Conservation (phyloP, 257 asterid species). For the Lycium ferocissimum region DNA sequence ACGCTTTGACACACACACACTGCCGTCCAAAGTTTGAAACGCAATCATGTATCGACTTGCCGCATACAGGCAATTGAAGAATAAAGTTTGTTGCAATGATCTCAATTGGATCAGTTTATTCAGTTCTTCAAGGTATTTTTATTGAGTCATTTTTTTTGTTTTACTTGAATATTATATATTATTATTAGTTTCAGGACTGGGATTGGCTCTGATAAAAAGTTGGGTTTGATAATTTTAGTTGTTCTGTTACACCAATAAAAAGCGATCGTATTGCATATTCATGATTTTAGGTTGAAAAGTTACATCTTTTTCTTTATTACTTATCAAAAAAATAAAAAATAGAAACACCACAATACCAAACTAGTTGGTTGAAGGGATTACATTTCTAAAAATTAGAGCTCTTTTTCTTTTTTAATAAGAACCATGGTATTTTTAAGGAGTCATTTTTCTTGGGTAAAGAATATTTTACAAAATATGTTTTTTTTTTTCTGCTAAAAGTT, state of each 20-base stretch:
- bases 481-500: not conserved
- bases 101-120: conserved; percentile 35
- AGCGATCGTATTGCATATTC: not conserved
- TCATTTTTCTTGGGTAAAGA: not conserved
- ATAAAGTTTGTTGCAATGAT: conserved; percentile 36
- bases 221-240: not conserved
- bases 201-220: not conserved
- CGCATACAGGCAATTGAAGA: conserved; percentile 49
- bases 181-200: not conserved
- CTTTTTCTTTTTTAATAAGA: not conserved
- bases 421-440: not conserved
- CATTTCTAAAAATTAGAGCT: not conserved
- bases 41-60: conserved; percentile 49
- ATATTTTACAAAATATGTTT: not conserved
- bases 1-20: not conserved
- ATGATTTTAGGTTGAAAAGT: not conserved
- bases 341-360: not conserved
- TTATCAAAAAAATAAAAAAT: not conserved
- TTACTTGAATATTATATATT: not conserved
- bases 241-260: not conserved
- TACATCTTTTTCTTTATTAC: not conserved
- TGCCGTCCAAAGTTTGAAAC: not conserved
- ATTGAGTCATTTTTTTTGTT: not conserved
- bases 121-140: conserved; percentile 49
- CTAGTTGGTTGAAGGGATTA: not conserved